A percentile compares a stretch with the other conserved stretches of the same genome.
These are phyloP conservation scores for Apiospora hydei DNA, from an alignment of 2,329 filamentous ascomycete genomes.

Conservation along the genomic window DNA sequence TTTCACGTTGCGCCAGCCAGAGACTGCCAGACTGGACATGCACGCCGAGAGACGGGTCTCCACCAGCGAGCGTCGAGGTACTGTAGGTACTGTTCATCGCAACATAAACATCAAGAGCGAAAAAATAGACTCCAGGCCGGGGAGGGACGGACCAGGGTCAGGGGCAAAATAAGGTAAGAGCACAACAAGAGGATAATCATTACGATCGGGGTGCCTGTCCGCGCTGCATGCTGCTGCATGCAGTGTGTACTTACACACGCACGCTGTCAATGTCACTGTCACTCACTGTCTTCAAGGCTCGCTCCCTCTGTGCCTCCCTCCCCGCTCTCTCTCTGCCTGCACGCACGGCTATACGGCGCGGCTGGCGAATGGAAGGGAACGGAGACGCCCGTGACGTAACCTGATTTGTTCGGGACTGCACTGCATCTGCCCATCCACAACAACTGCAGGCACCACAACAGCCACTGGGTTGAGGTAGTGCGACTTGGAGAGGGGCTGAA, in stretches of 20 bases:
- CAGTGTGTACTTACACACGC: neutral
- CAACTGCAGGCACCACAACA: constrained; percentile 12
- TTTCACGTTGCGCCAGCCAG: constrained; percentile 8
- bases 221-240: neutral
- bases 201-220: neutral
- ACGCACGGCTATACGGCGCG: constrained; percentile 14
- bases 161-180: too few relatives aligned
- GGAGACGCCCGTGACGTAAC: constrained; percentile 12
- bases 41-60: neutral
- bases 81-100: constrained; percentile 7
- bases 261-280: neutral
- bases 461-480: constrained; percentile 4
- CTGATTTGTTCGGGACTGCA: constrained; percentile 12
- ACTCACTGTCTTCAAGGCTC: neutral
- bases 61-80: neutral
- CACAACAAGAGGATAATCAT: neutral
- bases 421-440: constrained; percentile 7
- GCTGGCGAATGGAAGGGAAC: constrained; percentile 11
- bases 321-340: too few relatives aligned
- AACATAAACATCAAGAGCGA: neutral
- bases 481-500: constrained; percentile 7
- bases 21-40: neutral
- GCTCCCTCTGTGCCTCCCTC: too few relatives aligned
- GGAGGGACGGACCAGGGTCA: neutral
- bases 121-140: neutral